A percentile compares a stretch with the other conserved stretches of the same genome.
Conservation (phyloP, 2,329 filamentous ascomycete genomes). For the Aspergillus candidus region DNA sequence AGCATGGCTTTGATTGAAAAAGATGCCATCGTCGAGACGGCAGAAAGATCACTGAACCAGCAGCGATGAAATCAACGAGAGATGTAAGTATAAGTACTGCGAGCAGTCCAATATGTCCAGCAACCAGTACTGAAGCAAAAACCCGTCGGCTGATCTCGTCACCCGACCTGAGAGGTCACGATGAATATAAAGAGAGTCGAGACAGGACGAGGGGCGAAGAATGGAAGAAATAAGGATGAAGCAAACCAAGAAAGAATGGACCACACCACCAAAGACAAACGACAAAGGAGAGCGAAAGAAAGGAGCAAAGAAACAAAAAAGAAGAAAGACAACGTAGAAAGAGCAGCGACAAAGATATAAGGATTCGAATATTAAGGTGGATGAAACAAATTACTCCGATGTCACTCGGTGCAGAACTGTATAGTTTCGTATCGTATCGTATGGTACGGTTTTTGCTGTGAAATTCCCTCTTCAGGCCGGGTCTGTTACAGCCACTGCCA, state of each 20-base stretch:
- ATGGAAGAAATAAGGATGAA: constrained; percentile 5
- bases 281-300: constrained; percentile 4
- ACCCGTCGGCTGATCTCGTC: constrained; percentile 12
- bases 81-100: constrained; percentile 9
- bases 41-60: constrained; percentile 22
- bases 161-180: constrained; percentile 7
- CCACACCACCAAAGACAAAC: constrained; percentile 3
- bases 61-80: constrained; percentile 17
- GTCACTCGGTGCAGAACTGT: no score
- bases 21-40: constrained; percentile 20
- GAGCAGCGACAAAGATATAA: not conserved
- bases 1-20: constrained; percentile 21
- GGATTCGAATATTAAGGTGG: constrained; percentile 3
- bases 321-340: constrained; percentile 3
- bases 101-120: constrained; percentile 17
- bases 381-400: not conserved
- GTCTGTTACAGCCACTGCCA: not conserved
- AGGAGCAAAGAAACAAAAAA: constrained; percentile 2
- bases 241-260: constrained; percentile 3
- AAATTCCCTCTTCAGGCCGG: constrained; percentile 1
- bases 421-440: no score
- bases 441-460: not conserved
- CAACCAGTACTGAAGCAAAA: constrained; percentile 21
- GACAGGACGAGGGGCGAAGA: not conserved
- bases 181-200: constrained; percentile 1